Evolutionary conservation across 106 monocot genomes (phyloP).

Genomic region (Iris macrosiphon): DNA sequence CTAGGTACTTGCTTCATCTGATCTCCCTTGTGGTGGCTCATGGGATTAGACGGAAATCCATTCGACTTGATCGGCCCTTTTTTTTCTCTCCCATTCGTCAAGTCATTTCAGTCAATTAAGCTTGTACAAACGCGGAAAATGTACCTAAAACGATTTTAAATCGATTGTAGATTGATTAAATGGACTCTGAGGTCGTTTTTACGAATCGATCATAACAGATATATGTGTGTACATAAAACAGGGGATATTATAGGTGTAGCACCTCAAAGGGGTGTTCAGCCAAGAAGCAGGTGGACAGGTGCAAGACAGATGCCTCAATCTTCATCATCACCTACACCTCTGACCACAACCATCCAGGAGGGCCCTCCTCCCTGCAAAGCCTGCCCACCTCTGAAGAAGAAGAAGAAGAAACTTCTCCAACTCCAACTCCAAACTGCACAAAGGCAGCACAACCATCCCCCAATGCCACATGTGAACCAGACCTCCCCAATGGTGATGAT

Average conservation of each 20-base stretch:
- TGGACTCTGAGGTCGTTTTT: background rate
- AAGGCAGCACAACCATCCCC: too few relatives aligned
- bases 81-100: background rate
- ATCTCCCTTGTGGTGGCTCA: too few relatives aligned
- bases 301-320: constrained; percentile 43
- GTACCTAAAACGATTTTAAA: background rate
- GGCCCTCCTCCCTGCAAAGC: constrained; percentile 16
- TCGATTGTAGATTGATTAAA: background rate
- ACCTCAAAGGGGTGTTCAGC: constrained; percentile 58
- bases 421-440: background rate
- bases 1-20: too few relatives aligned
- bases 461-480: background rate
- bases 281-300: constrained; percentile 62
- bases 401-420: background rate
- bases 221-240: background rate
- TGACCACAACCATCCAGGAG: constrained; percentile 53
- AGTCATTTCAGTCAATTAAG: background rate
- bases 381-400: background rate
- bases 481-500: background rate
- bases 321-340: constrained; percentile 57
- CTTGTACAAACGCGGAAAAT: background rate
- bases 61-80: too few relatives aligned
- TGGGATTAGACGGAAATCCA: too few relatives aligned
- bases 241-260: constrained; percentile 67
- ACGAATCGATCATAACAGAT: background rate